Evolutionary conservation across 352 stramenopile genomes (phyloP), one percentile per base, ranked within the genome.

Genomic region (Phytopythium helicoides): DNA sequence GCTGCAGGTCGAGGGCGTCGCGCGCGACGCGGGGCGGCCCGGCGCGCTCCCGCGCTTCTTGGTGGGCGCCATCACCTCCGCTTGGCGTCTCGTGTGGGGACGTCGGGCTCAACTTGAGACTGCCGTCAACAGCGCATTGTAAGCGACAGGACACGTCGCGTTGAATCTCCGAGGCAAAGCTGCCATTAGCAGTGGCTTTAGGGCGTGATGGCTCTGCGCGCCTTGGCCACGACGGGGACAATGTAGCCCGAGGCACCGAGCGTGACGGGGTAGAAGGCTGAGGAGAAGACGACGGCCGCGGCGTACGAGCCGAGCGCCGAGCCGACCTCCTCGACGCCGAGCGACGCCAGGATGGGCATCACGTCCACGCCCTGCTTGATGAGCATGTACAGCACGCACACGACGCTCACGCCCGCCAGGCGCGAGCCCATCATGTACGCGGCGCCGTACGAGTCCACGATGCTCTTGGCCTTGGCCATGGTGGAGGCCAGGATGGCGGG

Each of bases 361-460:
- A 94, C 70, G 54, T 95, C 86, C 15, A 95, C 72, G 33, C 86
- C 86, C 35, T 94, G 76, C 44, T 88, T 82, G 56, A 95, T 91
- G 15, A 90, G 64, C 0, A 73, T 26, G 60, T 95, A 93, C 8
- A 95, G 61, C 7, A 47, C 61, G 21, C 73, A 85, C 22, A 94
- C 82, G 21, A 95, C 84, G 14, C 71, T 56, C 0, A 95, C 81
- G 38, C 86, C 85, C 26, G 83, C 76, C 50, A 93, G 64, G 8
- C 86, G 85, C 33, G 86, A 92, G 41, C 82, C 80, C 69, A 95
- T 92, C 81, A 95, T 93, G 67, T 95, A 95, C 12, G 82, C 78
- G 0, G 86, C 86, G 31, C 86, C 86, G 59, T 95, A 95, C 56
- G 78, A 89, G 76, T 95, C 80, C 9, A 95, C 73, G 18, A 94